A percentile compares a stretch with the other conserved stretches of the same genome.
These are phyloP conservation scores for Colletotrichum siamense DNA, from an alignment of 2,329 filamentous ascomycete species.

Conservation along the genomic window DNA sequence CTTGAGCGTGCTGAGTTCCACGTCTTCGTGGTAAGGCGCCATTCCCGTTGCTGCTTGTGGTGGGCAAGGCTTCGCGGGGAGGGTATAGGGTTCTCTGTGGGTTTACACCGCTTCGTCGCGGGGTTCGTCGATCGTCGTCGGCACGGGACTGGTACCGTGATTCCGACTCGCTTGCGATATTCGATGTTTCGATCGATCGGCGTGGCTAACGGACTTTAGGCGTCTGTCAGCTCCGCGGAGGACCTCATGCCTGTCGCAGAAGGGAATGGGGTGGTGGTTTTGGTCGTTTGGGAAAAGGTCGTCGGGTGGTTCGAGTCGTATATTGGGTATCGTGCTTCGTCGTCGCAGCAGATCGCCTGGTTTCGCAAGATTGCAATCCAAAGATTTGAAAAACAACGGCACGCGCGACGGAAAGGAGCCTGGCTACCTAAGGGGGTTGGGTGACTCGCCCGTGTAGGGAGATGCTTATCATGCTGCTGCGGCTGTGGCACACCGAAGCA, in stretches of 20 bases:
- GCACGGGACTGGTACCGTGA: background rate
- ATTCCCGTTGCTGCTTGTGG: constrained; percentile 26
- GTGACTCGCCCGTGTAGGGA: background rate
- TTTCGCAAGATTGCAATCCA: background rate
- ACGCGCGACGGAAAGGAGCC: background rate
- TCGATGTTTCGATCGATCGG: background rate
- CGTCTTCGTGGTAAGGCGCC: constrained; percentile 43
- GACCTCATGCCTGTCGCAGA: constrained; percentile 11
- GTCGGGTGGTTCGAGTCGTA: background rate
- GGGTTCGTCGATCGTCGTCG: background rate
- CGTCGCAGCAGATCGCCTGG: background rate
- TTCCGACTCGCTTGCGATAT: background rate
- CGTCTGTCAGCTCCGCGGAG: background rate
- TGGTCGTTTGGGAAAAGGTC: background rate
- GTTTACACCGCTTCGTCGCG: background rate
- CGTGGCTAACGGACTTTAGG: background rate
- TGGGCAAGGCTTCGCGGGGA: background rate
- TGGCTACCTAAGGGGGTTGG: constrained; percentile 9
- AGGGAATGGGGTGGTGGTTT: background rate
- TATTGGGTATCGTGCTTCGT: background rate
- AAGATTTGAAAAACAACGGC: background rate
- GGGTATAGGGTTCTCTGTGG: background rate
- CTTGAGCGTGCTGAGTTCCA: constrained; percentile 64
- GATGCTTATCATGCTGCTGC: constrained; percentile 21
- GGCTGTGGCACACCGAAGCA: background rate